Evolutionary conservation across 768 basidiomycete species (phyloP), one percentile per base, ranked within the genome.

Genomic region (Tulasnella sp.): DNA sequence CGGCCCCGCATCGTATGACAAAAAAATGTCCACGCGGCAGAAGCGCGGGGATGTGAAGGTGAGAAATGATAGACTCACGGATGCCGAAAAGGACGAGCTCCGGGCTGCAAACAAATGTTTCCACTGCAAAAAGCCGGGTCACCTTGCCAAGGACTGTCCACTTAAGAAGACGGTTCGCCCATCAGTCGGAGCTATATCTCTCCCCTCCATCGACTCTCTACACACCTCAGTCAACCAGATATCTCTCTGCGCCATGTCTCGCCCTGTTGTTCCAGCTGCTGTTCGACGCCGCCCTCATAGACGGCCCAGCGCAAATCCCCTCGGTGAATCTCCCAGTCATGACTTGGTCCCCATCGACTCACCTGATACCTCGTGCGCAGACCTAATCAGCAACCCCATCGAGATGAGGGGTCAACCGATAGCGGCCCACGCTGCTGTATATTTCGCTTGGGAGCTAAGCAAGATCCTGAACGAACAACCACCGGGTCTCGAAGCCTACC

Each of bases 71-170:
- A 41, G 37, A 18, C 22, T 74, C 1, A 74, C 34, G 1, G 40
- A 37, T 4, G 16, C n/a, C 34, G 24, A 58, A 78, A 69, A 72
- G 34, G 60, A 78, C 64, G 77, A 78, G n/a, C 44, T 78, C 20
- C n/a, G 77, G 34, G 77, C 77, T 4, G 77, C 77, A 3, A 69
- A 69, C 22, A 78, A 78, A 72, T 78, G 77, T 40, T 78, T 78
- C 60, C 3, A 37, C 20, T 78, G 77, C 34, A 41, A 78, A 40
- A 8, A 78, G 34, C 6, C 34, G 8, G 77, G 34, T 1, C 77
- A 78, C 77, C 34, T 60, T 14, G 18, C 28, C 77, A 58, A 69
- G 12, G 77, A 78, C 37, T 78, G 77, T 31, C 58, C 77, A 14
- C 3, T 5, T 20, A 58, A 69, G n/a, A 78, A 78, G 16, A 5